Base-by-base conservation (phyloP, 2,329 filamentous ascomycete genomes). In the Alternaria brassicicola region DNA sequence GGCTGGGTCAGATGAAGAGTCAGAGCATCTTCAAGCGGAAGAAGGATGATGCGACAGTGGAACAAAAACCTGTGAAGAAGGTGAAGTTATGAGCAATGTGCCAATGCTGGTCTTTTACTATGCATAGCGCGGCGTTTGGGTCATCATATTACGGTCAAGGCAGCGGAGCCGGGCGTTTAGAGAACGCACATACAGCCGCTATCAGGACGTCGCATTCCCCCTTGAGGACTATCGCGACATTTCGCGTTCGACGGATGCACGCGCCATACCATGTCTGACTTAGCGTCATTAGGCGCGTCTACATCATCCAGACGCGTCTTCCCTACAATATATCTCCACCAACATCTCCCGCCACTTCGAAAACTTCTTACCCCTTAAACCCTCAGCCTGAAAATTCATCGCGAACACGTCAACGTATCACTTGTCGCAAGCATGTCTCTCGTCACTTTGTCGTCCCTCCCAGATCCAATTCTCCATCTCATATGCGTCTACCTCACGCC, bases 21-120 rank as follows among this genome's bases (percentile, higher is more conserved):
- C 68, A 73, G 59, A 76, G 72, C 43, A 69, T 77, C 28, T 76
- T 77, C 68, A 77, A 77, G 66, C 68, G 75, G 21, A 69, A 70
- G 55, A 67, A 75, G 49, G 63, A 67, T 2, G 70, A 74, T 19
- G 45, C 50, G 8, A 47, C 13, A 12, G 51, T 42, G 3, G 74
- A 72, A 21, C 67, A 68, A 39, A 73, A 74, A 46, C 63, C 69
- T 4, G 65, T 62, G 30, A 77, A 77, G 66, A 77, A 75, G 55
- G 65, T 76, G 26, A 77, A 76, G 56, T 54, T 76, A 12, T 76
- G 70, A 38, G 23, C 6, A 21, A 33, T 0, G 39, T 21, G 4
- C 30, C 19, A 30, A n/a, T 17, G 25, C 25, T 5, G 23, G 31
- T 39, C 17, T 39, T 41, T 49, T 33, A 28, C 9, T n/a, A 21